phyloP scores from a whole-genome alignment of 2,329 filamentous ascomycete species.

The Diaporthe humulicola region DNA sequence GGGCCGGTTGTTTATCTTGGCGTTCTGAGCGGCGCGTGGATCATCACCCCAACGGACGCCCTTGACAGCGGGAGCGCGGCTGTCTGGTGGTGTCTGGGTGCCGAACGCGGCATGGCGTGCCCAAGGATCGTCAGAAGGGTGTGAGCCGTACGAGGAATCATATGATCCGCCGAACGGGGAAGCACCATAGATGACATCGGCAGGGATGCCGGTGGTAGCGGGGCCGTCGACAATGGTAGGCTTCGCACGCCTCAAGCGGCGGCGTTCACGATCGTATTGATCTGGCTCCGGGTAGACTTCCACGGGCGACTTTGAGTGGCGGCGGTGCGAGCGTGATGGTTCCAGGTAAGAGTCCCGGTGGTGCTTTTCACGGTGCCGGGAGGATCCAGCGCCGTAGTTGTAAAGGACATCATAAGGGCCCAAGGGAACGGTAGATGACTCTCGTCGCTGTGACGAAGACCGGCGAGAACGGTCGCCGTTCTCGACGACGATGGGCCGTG shows the following conservation, averaged over 20 bases:
- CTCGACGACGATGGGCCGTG: constrained; percentile 28
- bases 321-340: constrained; percentile 31
- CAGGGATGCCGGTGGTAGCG: constrained; percentile 15
- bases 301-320: constrained; percentile 33
- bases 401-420: constrained; percentile 38
- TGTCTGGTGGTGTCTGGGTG: constrained; percentile 28
- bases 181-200: constrained; percentile 36
- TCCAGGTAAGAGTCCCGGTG: constrained; percentile 22
- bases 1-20: constrained; percentile 33
- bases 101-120: constrained; percentile 7
- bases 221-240: constrained; percentile 27
- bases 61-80: constrained; percentile 30
- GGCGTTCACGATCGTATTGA: constrained; percentile 27
- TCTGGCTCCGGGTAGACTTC: constrained; percentile 24
- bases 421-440: constrained; percentile 34
- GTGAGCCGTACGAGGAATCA: constrained; percentile 33
- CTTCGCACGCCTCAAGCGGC: constrained; percentile 33
- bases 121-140: constrained; percentile 24
- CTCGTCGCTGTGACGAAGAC: constrained; percentile 33
- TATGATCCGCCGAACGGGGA: constrained; percentile 33
- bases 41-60: constrained; percentile 40
- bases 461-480: constrained; percentile 32
- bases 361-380: constrained; percentile 23
- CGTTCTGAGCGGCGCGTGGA: constrained; percentile 36
- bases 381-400: constrained; percentile 31